Evolutionary conservation across 768 basidiomycete species (phyloP).

Genomic region (Tylopilus felleus): DNA sequence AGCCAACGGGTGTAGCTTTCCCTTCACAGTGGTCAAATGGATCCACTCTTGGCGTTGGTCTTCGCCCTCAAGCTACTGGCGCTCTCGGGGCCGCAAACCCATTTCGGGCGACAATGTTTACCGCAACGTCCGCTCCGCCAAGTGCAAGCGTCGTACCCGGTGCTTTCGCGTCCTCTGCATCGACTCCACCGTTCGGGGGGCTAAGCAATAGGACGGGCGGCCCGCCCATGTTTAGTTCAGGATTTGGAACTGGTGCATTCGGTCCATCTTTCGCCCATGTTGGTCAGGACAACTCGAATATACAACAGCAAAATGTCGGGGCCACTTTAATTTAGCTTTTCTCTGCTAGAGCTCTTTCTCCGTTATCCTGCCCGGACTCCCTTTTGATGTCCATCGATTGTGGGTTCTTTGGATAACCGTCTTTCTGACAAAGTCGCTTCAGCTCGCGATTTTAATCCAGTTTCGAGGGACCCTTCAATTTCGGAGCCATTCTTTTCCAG

Average conservation of each 20-base stretch:
- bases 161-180: conserved; percentile 21
- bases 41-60: conserved; percentile 39
- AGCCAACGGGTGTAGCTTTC: conserved; percentile 28
- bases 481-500: conserved; percentile 3
- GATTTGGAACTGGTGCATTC: conserved; percentile 23
- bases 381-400: background rate
- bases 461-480: conserved; percentile 1
- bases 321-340: conserved; percentile 47
- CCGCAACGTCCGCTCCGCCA: conserved; percentile 28
- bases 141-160: background rate
- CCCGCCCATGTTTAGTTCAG: conserved; percentile 9
- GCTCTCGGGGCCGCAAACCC: conserved; percentile 50
- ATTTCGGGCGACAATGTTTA: conserved; percentile 63
- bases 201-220: conserved; percentile 11
- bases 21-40: conserved; percentile 13
- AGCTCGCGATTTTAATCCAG: conserved; percentile 10
- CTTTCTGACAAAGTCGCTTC: background rate
- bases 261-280: conserved; percentile 19
- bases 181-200: conserved; percentile 26
- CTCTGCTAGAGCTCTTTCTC: conserved; percentile 8
- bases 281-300: conserved; percentile 17
- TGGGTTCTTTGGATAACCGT: conserved; percentile 4
- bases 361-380: background rate
- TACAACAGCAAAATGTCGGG: conserved; percentile 42
- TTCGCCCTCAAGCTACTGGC: conserved; percentile 64